Evolutionary conservation across 1,139 yeast genomes (phyloP).

Genomic region (Kodamaea suecica): DNA sequence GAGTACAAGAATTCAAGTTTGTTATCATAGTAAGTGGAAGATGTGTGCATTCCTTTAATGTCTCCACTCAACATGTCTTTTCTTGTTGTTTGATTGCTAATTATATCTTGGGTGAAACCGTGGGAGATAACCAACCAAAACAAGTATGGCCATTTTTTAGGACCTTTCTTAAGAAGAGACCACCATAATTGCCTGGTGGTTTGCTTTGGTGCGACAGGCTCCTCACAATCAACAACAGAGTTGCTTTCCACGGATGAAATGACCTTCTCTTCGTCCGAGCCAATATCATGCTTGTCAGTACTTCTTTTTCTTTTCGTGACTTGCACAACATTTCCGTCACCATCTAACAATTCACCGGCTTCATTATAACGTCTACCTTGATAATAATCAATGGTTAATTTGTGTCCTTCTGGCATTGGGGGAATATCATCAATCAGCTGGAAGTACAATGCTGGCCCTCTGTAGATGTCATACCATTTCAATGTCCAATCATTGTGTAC

Average conservation of each 20-base stretch:
- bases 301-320: no score
- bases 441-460: constrained; percentile 60
- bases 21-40: constrained; percentile 67
- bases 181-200: constrained; percentile 46
- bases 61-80: constrained; percentile 37
- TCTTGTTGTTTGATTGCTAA: constrained; percentile 43
- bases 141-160: constrained; percentile 53
- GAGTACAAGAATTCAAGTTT: constrained; percentile 70
- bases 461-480: constrained; percentile 51
- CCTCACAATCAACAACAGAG: constrained; percentile 11
- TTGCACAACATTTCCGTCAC: constrained; percentile 16
- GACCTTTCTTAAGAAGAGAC: constrained; percentile 37
- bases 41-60: constrained; percentile 49
- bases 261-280: constrained; percentile 8
- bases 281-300: constrained; percentile 5
- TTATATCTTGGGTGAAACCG: constrained; percentile 66
- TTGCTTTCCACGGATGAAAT: constrained; percentile 9
- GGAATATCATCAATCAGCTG: constrained; percentile 57
- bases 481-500: constrained; percentile 67
- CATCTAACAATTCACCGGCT: constrained; percentile 17
- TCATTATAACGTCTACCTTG: constrained; percentile 52
- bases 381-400: constrained; percentile 60
- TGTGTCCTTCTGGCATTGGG: constrained; percentile 61
- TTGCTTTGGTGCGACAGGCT: constrained; percentile 12
- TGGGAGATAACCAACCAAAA: constrained; percentile 50